Evolutionary conservation across 2,329 filamentous ascomycete genomes (phyloP).

Genomic region (Purpureocillium takamizusanense): DNA sequence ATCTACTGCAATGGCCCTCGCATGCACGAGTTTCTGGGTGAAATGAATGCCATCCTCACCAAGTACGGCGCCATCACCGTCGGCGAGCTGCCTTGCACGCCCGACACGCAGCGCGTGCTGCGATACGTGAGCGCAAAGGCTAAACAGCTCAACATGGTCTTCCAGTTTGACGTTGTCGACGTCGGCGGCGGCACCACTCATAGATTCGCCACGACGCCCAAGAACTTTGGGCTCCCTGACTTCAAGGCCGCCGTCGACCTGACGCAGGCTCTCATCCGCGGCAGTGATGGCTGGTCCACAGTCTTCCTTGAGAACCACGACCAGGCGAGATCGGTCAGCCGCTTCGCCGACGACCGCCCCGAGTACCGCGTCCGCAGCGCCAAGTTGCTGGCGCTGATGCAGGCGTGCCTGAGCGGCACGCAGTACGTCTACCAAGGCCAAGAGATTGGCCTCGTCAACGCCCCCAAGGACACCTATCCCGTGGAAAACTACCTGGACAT

Average conservation of each 20-base stretch:
- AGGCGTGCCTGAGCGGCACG: conserved; percentile 45
- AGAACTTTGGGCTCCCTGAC: conserved; percentile 35
- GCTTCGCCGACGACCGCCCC: conserved; percentile 41
- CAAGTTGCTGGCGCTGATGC: conserved; percentile 50
- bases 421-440: conserved; percentile 61
- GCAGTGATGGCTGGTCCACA: conserved; percentile 53
- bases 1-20: conserved; percentile 59
- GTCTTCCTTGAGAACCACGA: conserved; percentile 60
- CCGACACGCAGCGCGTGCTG: conserved; percentile 46
- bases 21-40: conserved; percentile 58
- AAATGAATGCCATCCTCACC: conserved; percentile 54
- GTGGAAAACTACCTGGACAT: conserved; percentile 43
- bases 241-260: conserved; percentile 38
- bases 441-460: conserved; percentile 56
- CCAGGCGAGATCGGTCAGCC: conserved; percentile 48
- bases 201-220: conserved; percentile 40
- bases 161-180: conserved; percentile 57
- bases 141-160: conserved; percentile 60
- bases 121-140: conserved; percentile 49
- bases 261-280: conserved; percentile 42
- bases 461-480: conserved; percentile 48
- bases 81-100: conserved; percentile 58
- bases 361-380: conserved; percentile 37
- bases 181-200: conserved; percentile 43
- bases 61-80: conserved; percentile 61